Evolutionary conservation across 306 rosid genomes (phyloP), one percentile per base, ranked within the genome.

Genomic region (Potentilla sterilis): DNA sequence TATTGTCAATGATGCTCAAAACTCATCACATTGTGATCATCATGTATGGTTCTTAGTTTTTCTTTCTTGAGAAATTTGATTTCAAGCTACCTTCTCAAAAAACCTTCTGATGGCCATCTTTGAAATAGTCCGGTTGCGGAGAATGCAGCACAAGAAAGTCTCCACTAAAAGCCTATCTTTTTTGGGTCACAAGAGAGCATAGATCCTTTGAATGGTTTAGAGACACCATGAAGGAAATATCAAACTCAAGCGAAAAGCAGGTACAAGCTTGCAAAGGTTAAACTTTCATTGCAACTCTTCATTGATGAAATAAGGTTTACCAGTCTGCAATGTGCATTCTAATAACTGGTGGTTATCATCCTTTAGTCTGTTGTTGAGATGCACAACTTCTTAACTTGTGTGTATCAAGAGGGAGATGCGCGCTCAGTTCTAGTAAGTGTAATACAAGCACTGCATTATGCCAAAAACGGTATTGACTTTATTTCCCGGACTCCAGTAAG

Each of bases 151-250:
- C 21, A 78, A 84, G 81, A 57, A 85, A 87, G 65, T 77, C 91
- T 73, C 91, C 96, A 52, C 61, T 66, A 66, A 93, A 91, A 86
- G 91, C 96, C 49, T 91, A 89, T 46, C 89, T 93, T 42, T 93
- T 88, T 81, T 93, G 98, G 98, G 82, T 88, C 69, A 91, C 98
- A 75, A 88, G 92, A 78, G 98, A 93, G 68, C 96, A 89, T 82
- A 87, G 89, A 86, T 91, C 98, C 67, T 91, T 93, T 81, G 97
- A 88, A 51, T 93, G 98, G 98, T 93, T 91, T 77, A 81, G 94
- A 88, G 97, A 91, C 81, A 76, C 76, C 81, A 85, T 89, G 83
- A 88, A 89, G 72, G 96, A 88, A 72, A 74, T 88, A 67, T 81
- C 92, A 65, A 70, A 59, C 51, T 81, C 96, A 55, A 79, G 80